A percentile compares a stretch with the other conserved stretches of the same genome.
phyloP scores from a whole-genome alignment of 257 asterid genomes.

The Rehmannia glutinosa region DNA sequence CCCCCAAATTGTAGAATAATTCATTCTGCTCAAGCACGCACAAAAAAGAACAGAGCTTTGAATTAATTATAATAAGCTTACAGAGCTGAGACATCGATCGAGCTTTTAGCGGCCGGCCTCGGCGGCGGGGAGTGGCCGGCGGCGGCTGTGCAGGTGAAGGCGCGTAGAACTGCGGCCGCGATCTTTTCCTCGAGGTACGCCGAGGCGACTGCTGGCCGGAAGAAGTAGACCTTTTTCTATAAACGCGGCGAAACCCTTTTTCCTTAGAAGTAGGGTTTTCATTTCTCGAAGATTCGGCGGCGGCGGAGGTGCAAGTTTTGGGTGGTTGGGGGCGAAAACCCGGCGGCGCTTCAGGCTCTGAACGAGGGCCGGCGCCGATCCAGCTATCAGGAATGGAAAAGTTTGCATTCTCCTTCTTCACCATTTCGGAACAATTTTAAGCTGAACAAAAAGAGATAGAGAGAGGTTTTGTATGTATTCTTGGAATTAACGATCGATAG shows the following conservation, averaged over 20 bases:
- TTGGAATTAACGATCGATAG: neutral
- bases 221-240: neutral
- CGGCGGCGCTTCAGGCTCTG: neutral
- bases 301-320: neutral
- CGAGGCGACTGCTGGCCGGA: neutral
- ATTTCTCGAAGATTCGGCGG: neutral
- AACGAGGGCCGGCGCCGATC: too few species aligned
- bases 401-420: neutral
- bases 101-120: slow-evolving; percentile 23
- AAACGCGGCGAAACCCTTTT: too few species aligned
- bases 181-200: neutral
- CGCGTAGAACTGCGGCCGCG: slow-evolving; percentile 4
- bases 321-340: neutral
- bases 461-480: neutral
- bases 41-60: neutral
- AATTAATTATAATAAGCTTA: neutral
- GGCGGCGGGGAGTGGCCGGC: neutral
- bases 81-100: neutral
- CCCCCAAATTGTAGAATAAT: neutral
- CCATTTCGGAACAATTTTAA: neutral
- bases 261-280: neutral
- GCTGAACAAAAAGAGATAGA: neutral
- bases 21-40: neutral
- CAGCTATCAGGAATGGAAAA: neutral
- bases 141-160: neutral